These are phyloP conservation scores for Turnera subulata DNA, from an alignment of 345 rosid species.

Conservation along the genomic window DNA sequence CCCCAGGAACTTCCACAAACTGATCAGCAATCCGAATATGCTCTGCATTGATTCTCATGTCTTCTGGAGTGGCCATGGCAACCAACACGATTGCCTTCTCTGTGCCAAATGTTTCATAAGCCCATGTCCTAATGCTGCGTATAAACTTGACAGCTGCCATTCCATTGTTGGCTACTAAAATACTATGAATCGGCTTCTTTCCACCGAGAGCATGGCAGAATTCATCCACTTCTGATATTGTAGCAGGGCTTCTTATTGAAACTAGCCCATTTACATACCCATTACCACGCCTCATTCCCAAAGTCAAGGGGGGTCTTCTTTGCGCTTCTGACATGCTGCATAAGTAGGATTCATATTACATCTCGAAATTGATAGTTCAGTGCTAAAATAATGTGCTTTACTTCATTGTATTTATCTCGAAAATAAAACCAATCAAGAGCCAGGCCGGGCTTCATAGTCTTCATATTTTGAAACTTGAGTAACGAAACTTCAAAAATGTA, in stretches of 20 bases:
- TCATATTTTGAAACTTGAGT: background rate
- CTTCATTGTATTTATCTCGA: background rate
- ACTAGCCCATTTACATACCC: conserved; percentile 52
- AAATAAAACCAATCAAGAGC: too few relatives aligned
- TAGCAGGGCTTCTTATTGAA: conserved; percentile 51
- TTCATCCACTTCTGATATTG: conserved; percentile 61
- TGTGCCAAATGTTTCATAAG: conserved; percentile 94
- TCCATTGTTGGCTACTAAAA: conserved; percentile 94
- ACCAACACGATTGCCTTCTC: conserved; percentile 94
- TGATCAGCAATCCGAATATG: conserved; percentile 98
- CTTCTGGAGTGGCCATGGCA: conserved; percentile 99
- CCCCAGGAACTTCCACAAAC: conserved; percentile 99
- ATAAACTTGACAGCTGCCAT: conserved; percentile 99
- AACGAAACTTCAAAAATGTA: conserved; percentile 5
- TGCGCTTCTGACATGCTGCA: conserved; percentile 62
- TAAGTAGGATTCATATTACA: conserved; percentile 11
- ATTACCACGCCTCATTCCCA: conserved; percentile 44
- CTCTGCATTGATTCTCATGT: conserved; percentile 99
- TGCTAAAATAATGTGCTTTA: background rate
- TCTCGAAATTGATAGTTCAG: background rate
- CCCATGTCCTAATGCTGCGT: conserved; percentile 94
- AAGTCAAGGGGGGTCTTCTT: conserved; percentile 34
- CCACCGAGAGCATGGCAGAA: conserved; percentile 89
- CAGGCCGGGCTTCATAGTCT: background rate
- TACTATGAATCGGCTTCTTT: conserved; percentile 77